Conservation (phyloP, 192 early-diverging fungal genomes). For the Phlyctochytrium arcticum region DNA sequence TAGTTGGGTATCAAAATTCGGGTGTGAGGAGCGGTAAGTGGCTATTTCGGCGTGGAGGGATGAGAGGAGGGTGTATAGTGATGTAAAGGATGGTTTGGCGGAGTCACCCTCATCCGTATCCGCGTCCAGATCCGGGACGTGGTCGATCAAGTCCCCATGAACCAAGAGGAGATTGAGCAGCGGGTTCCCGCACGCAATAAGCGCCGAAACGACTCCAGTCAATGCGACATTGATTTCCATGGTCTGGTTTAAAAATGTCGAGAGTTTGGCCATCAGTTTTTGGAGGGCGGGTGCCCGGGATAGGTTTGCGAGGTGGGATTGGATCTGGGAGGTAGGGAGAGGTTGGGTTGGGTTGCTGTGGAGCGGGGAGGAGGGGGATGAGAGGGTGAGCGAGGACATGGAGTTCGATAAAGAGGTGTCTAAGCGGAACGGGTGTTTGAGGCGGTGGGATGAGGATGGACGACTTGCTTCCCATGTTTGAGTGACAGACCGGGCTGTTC, state of each 20-base stretch:
- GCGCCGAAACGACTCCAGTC: conserved; percentile 82
- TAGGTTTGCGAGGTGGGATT: conserved; percentile 6
- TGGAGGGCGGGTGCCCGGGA: conserved; percentile 34
- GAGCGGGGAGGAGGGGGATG: not conserved
- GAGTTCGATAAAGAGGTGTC: not conserved
- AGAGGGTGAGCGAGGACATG: not conserved
- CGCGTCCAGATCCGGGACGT: not conserved
- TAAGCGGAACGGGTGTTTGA: not conserved
- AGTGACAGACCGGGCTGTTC: too few species aligned
- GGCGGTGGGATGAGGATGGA: too few species aligned
- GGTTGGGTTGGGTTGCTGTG: too few species aligned
- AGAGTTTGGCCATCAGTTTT: conserved; percentile 42
- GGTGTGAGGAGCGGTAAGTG: too few species aligned
- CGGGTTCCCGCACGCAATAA: conserved; percentile 54
- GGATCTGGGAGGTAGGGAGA: not conserved
- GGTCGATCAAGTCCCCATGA: conserved; percentile 29
- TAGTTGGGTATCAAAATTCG: conserved; percentile 55
- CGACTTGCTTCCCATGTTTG: too few species aligned
- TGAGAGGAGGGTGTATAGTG: conserved; percentile 59
- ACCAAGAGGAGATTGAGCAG: conserved; percentile 39
- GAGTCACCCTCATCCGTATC: not conserved
- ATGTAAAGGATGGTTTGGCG: conserved; percentile 45
- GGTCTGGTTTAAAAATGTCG: conserved; percentile 76
- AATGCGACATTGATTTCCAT: conserved; percentile 86
- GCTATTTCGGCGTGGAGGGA: conserved; percentile 57